Evolutionary conservation across 768 basidiomycete genomes (phyloP).

Genomic region (Leccinum uliginosum): DNA sequence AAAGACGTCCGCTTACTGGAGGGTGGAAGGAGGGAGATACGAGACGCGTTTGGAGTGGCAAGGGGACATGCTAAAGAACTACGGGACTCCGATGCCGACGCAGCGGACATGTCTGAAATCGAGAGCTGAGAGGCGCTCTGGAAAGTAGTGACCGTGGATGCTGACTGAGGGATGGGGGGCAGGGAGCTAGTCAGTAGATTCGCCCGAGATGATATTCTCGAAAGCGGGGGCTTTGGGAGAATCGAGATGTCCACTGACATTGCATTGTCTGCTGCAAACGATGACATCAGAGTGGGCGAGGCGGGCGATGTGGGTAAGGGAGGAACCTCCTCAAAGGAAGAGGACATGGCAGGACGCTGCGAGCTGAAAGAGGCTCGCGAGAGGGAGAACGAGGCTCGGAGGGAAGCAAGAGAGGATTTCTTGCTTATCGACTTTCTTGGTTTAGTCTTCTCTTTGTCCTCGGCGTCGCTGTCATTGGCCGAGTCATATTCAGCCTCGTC

Average conservation of each 20-base stretch:
- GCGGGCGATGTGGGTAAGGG: conserved; percentile 26
- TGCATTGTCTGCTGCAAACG: background rate
- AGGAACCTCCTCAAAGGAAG: conserved; percentile 21
- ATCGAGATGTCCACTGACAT: background rate
- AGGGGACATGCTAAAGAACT: conserved; percentile 8
- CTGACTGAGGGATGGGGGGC: conserved; percentile 30
- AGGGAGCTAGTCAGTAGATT: conserved; percentile 7
- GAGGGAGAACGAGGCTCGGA: conserved; percentile 28
- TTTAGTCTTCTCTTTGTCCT: conserved; percentile 15
- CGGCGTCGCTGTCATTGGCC: conserved; percentile 18
- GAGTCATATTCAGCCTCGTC: conserved; percentile 21
- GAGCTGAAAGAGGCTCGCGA: conserved; percentile 29
- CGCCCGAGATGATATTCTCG: conserved; percentile 21
- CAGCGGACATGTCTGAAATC: conserved; percentile 3
- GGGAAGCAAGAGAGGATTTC: conserved; percentile 29
- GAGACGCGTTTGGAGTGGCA: conserved; percentile 12
- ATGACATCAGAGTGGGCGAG: conserved; percentile 18
- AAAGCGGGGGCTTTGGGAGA: conserved; percentile 10
- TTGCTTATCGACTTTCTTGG: conserved; percentile 22
- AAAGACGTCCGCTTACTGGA: conserved; percentile 26
- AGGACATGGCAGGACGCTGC: conserved; percentile 18
- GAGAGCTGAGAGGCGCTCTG: conserved; percentile 21
- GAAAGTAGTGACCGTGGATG: conserved; percentile 25
- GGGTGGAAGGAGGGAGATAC: conserved; percentile 22
- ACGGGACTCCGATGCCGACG: conserved; percentile 19